phyloP scores from a whole-genome alignment of 2,329 filamentous ascomycete genomes.

The Diaporthe sp. region DNA sequence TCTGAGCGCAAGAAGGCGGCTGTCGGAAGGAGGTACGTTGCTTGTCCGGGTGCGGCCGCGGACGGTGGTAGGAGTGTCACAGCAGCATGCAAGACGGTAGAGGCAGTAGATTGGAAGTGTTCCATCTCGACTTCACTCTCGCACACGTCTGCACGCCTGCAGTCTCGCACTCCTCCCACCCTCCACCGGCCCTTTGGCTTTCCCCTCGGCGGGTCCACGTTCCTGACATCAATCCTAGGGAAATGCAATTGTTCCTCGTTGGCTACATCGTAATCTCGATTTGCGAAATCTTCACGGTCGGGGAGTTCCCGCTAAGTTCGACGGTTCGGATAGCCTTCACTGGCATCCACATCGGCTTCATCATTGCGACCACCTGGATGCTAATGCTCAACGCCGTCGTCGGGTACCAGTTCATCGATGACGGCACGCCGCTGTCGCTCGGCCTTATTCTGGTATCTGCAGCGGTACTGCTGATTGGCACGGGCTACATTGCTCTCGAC shows the following conservation, averaged over 20 bases:
- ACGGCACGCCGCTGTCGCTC: slow-evolving; percentile 87
- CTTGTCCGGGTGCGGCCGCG: not conserved
- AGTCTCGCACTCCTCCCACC: not conserved
- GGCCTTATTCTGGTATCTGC: slow-evolving; percentile 80
- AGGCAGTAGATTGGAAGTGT: no score
- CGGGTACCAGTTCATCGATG: slow-evolving; percentile 92
- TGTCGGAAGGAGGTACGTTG: slow-evolving; percentile 85
- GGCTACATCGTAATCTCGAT: slow-evolving; percentile 89
- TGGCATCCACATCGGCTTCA: slow-evolving; percentile 89
- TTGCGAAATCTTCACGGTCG: slow-evolving; percentile 96
- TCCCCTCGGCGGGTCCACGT: not conserved
- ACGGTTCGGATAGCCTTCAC: slow-evolving; percentile 84
- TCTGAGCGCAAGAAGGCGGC: slow-evolving; percentile 93
- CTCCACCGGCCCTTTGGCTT: not conserved
- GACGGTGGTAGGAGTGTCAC: not conserved
- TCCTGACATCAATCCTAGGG: slow-evolving; percentile 62
- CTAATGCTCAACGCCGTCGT: slow-evolving; percentile 92
- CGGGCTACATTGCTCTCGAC: slow-evolving; percentile 94
- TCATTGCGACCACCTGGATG: slow-evolving; percentile 89
- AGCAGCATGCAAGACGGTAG: not conserved
- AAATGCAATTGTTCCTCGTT: slow-evolving; percentile 94
- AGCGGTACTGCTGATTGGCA: slow-evolving; percentile 81
- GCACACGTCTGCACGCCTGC: not conserved
- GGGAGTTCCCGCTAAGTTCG: slow-evolving; percentile 81
- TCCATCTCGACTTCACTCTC: not conserved